Base-by-base conservation (phyloP, 331 rosid species). In the Malus hybrid region DNA sequence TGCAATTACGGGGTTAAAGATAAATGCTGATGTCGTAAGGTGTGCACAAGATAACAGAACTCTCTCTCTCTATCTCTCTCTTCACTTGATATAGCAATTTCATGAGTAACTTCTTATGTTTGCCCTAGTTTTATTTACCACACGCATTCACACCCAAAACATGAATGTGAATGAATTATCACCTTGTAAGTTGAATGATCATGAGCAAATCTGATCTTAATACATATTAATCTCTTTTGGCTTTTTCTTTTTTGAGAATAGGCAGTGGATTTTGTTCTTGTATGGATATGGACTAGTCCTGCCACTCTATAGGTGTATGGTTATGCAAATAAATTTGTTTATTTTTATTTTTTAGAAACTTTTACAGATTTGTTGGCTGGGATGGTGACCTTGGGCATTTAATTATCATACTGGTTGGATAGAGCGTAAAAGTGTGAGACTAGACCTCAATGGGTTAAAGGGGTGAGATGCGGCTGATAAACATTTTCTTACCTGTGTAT, bases 1-100 rank as follows among this genome's bases (percentile, higher is more conserved):
- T 66, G 99, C 99, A 73, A 89, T 95, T 70, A 76, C 97, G 22
- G 99, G 99, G 76, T 85, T 95, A 87, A 95, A 95, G 84, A 83
- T 95, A 28, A 89, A 79, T 83, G 92, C 86, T 82, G 93, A 90
- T 82, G 67, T 82, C 59, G 80, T 83, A 71, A 95, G 98, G 99
- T 95, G 78, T 48, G 96, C 71, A 68, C 42, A 80, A 62, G 80
- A 64, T 80, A 65, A 63, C 59, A 75, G 69, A 71, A 77, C 59
- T 67, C 61, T 71, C 69, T 57, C 57, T 59, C 54, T 55, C 61
- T 71, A 71, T 36, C 34, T 32, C 34, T 36, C 44, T 36, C 44
- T 36, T 10, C 54, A 7, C 56, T 34, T 55, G 12, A 52, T 55
- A 11, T 34, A 34, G 14, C 22, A 12, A 33, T 78, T 65, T 75